phyloP scores from a whole-genome alignment of 2,329 filamentous ascomycete species.

The Pezicula rhizophila region DNA sequence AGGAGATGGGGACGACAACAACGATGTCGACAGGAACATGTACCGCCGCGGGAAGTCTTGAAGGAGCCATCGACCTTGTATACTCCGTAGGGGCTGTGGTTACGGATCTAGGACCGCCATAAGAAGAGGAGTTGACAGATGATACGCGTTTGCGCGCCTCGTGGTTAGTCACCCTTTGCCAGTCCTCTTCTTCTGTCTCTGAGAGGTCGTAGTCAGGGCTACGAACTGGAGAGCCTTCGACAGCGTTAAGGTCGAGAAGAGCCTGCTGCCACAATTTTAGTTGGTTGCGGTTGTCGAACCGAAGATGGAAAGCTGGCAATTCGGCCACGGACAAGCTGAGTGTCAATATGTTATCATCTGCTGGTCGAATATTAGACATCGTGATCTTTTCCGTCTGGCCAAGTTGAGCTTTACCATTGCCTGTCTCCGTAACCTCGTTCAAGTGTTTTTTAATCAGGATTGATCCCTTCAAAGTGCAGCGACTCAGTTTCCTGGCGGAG shows the following conservation, averaged over 20 bases:
- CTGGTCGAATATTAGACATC: constrained; percentile 27
- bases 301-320: constrained; percentile 87
- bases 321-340: constrained; percentile 87
- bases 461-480: constrained; percentile 91
- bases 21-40: constrained; percentile 95
- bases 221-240: constrained; percentile 57
- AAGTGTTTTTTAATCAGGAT: constrained; percentile 98
- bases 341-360: constrained; percentile 79
- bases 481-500: constrained; percentile 56
- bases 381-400: constrained; percentile 26
- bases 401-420: constrained; percentile 35
- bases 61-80: constrained; percentile 53
- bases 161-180: constrained; percentile 53
- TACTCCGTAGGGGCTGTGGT: constrained; percentile 92
- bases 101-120: constrained; percentile 74
- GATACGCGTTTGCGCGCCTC: constrained; percentile 58
- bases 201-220: constrained; percentile 78
- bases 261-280: constrained; percentile 88
- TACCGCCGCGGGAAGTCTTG: constrained; percentile 35
- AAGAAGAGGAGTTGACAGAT: constrained; percentile 73
- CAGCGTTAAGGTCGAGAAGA: constrained; percentile 72
- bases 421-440: constrained; percentile 74
- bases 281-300: constrained; percentile 77
- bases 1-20: constrained; percentile 93
- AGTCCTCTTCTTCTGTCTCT: constrained; percentile 84